These are phyloP conservation scores for Ceratocystis ficicola DNA, from an alignment of 2,329 filamentous ascomycete genomes.

Conservation along the genomic window DNA sequence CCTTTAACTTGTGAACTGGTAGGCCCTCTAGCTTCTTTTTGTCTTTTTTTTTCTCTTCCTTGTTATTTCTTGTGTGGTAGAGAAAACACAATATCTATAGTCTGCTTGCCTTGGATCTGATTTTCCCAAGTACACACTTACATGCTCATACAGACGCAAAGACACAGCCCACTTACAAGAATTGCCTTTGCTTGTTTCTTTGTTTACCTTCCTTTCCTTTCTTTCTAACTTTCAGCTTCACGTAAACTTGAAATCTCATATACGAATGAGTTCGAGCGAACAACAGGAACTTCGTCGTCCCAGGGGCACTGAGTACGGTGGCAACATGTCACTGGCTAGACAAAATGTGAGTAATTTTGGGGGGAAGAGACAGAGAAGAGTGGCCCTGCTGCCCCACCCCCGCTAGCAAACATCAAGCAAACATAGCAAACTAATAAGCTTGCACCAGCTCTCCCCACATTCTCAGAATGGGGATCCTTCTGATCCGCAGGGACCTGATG, in stretches of 20 bases:
- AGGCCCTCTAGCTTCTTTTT: not conserved
- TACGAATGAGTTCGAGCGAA: not conserved
- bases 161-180: not conserved
- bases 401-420: not conserved
- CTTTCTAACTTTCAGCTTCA: not conserved
- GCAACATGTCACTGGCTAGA: not conserved
- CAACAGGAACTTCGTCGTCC: not conserved
- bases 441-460: conserved; percentile 3
- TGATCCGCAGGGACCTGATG: too few species aligned
- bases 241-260: not conserved
- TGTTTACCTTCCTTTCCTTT: not conserved
- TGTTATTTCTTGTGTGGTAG: not conserved
- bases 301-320: not conserved
- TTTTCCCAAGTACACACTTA: not conserved
- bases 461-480: not conserved
- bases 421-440: not conserved
- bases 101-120: not conserved
- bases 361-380: too few species aligned
- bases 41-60: not conserved
- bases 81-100: not conserved
- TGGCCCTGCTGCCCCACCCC: too few species aligned
- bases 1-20: too few species aligned
- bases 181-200: too few species aligned
- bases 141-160: not conserved
- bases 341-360: not conserved